Percentiles rank a stretch among this genome's conserved stretches.
phyloP scores from a whole-genome alignment of 169 alveolate genomes.

The Plasmodium sp. region DNA sequence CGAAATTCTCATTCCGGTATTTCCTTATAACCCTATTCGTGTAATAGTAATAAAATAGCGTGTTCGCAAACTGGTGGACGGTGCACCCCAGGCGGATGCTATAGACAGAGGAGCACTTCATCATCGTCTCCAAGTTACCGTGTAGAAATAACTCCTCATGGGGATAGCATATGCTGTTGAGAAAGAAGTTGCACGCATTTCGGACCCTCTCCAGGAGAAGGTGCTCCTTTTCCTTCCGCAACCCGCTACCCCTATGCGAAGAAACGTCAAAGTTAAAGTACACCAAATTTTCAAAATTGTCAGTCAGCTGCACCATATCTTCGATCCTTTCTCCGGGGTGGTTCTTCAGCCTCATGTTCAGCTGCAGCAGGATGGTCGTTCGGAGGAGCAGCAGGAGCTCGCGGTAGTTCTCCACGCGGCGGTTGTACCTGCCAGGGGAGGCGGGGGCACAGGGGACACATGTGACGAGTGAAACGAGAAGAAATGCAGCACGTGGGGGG shows the following conservation, averaged over 20 bases:
- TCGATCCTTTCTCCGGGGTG: background rate
- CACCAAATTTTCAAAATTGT: constrained; percentile 20
- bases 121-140: background rate
- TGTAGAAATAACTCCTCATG: constrained; percentile 10
- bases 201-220: background rate
- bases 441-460: background rate
- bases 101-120: background rate
- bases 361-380: constrained; percentile 9
- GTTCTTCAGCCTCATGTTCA: constrained; percentile 23
- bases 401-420: background rate
- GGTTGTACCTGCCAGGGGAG: constrained; percentile 15
- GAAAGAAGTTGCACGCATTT: background rate
- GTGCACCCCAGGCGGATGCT: constrained; percentile 23
- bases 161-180: constrained; percentile 55
- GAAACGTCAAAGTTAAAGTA: background rate
- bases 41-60: constrained; percentile 44
- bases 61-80: constrained; percentile 39
- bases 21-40: constrained; percentile 6
- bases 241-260: background rate
- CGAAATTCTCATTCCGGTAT: constrained; percentile 7
- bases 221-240: background rate
- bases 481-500: background rate
- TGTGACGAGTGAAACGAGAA: background rate
- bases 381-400: constrained; percentile 30
- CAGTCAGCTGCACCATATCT: constrained; percentile 7